These are phyloP conservation scores for Crassisporium funariophilum DNA, from an alignment of 768 basidiomycete species.

Conservation along the genomic window DNA sequence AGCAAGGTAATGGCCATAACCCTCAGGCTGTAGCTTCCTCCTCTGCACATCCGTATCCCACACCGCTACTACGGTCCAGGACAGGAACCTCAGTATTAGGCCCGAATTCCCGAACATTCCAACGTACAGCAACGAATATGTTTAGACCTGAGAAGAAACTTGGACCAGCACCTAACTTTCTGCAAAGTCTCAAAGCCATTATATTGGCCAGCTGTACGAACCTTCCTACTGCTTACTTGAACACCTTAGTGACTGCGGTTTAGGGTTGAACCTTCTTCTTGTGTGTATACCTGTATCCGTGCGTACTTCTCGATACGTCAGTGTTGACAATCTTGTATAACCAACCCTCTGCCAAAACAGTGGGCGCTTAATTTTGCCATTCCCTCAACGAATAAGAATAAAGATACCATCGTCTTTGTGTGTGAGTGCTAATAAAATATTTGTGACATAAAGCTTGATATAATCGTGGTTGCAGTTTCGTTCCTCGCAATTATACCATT, in stretches of 20 bases:
- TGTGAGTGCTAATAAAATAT: constrained; percentile 51
- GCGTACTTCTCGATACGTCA: constrained; percentile 17
- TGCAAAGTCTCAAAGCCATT: constrained; percentile 54
- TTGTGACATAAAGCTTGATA: constrained; percentile 1
- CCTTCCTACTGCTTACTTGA: no score
- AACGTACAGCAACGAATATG: constrained; percentile 22
- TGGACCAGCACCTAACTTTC: constrained; percentile 45
- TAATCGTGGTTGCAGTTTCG: constrained; percentile 46
- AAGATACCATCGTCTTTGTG: constrained; percentile 69
- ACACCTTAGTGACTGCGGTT: neutral
- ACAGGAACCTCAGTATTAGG: no score
- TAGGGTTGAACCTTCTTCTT: constrained; percentile 73
- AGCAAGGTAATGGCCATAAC: neutral
- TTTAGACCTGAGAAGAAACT: constrained; percentile 41
- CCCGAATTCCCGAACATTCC: neutral
- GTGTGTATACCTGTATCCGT: constrained; percentile 75
- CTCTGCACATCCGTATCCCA: neutral
- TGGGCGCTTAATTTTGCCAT: constrained; percentile 73
- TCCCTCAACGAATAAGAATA: constrained; percentile 32
- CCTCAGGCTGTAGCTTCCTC: neutral
- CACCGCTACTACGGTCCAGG: neutral
- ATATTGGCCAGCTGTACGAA: constrained; percentile 57
- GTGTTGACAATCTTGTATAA: neutral
- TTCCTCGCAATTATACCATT: constrained; percentile 85
- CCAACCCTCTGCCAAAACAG: constrained; percentile 42